Base-by-base conservation (phyloP, 148 eudicot species). In the Silene latifolia region DNA sequence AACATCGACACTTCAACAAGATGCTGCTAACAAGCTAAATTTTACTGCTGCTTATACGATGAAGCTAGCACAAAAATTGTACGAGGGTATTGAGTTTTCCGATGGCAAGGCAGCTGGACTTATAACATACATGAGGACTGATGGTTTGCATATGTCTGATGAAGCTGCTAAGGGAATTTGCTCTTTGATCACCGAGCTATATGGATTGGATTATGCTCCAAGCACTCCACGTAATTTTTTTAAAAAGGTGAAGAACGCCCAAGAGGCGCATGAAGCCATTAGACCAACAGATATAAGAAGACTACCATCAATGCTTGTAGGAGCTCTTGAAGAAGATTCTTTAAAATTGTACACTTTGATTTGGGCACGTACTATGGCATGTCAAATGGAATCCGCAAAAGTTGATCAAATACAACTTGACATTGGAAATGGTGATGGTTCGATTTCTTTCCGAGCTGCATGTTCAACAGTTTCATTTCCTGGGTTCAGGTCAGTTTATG, bases 221-320 rank as follows among this genome's bases (percentile, higher is more conserved):
- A 80, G 82, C 46, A 77, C 71, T 78, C 75, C 89, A 48, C 91
- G 94, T 59, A 95, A 90, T 66, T 90, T 80, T 82, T 90, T 83
- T 46, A 95, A 90, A 46, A 95, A 87, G 88, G 96, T 92, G 72
- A 95, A 92, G 78, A 95, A 95, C 78, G 96, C 98, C 63, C 98
- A 95, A 88, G 98, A 95, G 85, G 97, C 98, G 74, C 98, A 95
- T 77, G 98, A 95, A 83, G 98, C 98, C 75, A 90, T 95, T 80
- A 86, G 98, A 79, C 98, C 98, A 65, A 92, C 98, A 46, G 87
- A 89, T 83, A 84, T 95, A 67, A 75, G 80, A 32, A 84, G 93
- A 74, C 71, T 92, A 44, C 96, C 98, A 23, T 90, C 96, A n/a
- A 83, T 7, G 75, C 89, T 95, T 67, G 82, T 48, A 74, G 81